phyloP scores from a whole-genome alignment of 2,329 filamentous ascomycete species.

The Mollisia scopiformis region DNA sequence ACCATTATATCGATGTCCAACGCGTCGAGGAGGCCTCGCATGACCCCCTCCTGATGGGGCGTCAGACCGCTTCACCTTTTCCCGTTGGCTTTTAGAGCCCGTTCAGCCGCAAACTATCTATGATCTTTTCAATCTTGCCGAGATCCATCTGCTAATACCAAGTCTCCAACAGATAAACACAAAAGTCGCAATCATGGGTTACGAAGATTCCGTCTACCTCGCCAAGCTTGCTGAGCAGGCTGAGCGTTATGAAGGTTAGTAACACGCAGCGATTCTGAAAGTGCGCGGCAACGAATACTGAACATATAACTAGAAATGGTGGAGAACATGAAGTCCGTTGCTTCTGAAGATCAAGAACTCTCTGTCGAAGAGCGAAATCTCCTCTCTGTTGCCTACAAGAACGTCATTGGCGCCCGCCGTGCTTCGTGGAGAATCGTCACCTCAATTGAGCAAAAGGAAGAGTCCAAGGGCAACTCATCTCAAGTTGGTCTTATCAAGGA shows the following conservation, averaged over 20 bases:
- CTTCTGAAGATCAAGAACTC: slow-evolving; percentile 81
- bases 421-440: slow-evolving; percentile 98
- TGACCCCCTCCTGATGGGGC: background rate
- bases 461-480: slow-evolving; percentile 94
- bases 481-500: slow-evolving; percentile 94
- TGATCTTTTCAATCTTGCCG: background rate
- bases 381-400: slow-evolving; percentile 98
- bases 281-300: slow-evolving; percentile 13
- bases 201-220: slow-evolving; percentile 99
- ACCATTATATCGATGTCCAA: background rate
- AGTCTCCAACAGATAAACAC: slow-evolving; percentile 16
- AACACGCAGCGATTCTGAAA: slow-evolving; percentile 25
- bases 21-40: slow-evolving; percentile 5
- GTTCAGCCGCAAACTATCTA: background rate
- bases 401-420: slow-evolving; percentile 95
- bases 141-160: slow-evolving; percentile 7
- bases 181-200: slow-evolving; percentile 78
- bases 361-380: slow-evolving; percentile 97
- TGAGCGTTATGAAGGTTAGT: slow-evolving; percentile 98
- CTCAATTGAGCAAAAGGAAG: slow-evolving; percentile 99
- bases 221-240: slow-evolving; percentile 99
- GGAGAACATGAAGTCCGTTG: slow-evolving; percentile 99
- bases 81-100: background rate
- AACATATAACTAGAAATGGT: slow-evolving; percentile 80
- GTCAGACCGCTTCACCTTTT: slow-evolving; percentile 11